Evolutionary conservation across 345 rosid genomes (phyloP), one percentile per base, ranked within the genome.

Genomic region (Lepidium africanum): DNA sequence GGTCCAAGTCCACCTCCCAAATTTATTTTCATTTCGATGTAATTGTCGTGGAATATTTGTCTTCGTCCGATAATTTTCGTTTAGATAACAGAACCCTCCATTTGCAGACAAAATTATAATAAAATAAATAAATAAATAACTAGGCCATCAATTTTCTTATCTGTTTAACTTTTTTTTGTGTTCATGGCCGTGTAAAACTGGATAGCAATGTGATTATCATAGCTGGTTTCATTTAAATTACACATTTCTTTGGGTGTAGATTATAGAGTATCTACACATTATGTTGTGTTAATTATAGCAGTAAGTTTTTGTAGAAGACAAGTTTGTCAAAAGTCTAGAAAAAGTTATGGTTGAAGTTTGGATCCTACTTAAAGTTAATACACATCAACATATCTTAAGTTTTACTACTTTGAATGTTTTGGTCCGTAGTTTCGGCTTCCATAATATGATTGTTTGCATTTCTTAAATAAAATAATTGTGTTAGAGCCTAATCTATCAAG

Each of bases 291-390:
- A 57, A 37, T 36, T 3, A 35, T 39, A 21, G 37, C 48, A 35
- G 36, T 36, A 32, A 32, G 6, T 43, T 52, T 61, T 53, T 36
- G 15, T 16, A 33, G 43, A 15, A 25, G 37, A 47, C 37, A 64
- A 49, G 33, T 64, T 64, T 59, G 35, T 65, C 71, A 65, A 30
- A 65, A 57, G 60, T 56, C 65, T 47, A 41, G 15, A 10, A 47
- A 40, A 72, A 57, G 60, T 65, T 48, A 64, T 32, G 50, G 71
- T 57, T 39, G 66, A 72, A 72, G 59, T 49, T 57, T 72, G 8
- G 47, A 72, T 57, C 76, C 59, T 64, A 65, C 76, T 65, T 65
- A 57, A 65, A 12, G 59, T 66, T 58, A 72, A 72, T 46, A 66
- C 60, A 65, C 60, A 65, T 65, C 25, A 57, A 17, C 46, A n/a